phyloP scores from a whole-genome alignment of 139 green algal genomes.

The Raphidocelis subcapitata region DNA sequence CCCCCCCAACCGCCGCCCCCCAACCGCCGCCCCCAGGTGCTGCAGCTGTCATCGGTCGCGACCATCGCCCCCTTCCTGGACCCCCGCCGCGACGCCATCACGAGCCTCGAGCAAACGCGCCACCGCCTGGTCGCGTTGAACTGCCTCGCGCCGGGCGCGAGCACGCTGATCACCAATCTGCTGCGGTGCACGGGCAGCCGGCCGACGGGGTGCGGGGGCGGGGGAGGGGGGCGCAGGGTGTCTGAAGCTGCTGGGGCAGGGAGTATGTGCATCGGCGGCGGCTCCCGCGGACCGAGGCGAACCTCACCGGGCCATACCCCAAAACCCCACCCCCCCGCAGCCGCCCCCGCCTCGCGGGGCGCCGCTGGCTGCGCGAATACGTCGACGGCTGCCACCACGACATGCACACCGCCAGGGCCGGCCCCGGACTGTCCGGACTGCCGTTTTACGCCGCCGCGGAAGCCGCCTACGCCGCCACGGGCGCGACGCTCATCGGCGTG shows the following conservation, averaged over 20 bases:
- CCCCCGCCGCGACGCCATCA: constrained; percentile 59
- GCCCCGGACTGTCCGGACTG: constrained; percentile 14
- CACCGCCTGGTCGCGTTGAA: constrained; percentile 69
- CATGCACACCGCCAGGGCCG: constrained; percentile 8
- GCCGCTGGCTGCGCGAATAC: constrained; percentile 76
- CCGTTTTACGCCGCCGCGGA: constrained; percentile 18
- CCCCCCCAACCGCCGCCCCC: too few relatives aligned
- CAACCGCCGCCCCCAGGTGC: constrained; percentile 36
- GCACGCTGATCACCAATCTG: constrained; percentile 78
- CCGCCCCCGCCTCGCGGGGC: constrained; percentile 37
- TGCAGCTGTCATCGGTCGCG: constrained; percentile 46
- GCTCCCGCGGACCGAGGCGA: too few relatives aligned
- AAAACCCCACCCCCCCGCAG: too few relatives aligned
- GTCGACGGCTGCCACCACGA: constrained; percentile 59
- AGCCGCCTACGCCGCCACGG: constrained; percentile 43
- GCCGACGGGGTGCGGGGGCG: background rate
- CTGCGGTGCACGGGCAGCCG: constrained; percentile 29
- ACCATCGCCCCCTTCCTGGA: constrained; percentile 78
- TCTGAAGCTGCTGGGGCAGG: too few relatives aligned
- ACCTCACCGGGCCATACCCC: too few relatives aligned
- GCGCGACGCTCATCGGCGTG: constrained; percentile 40
- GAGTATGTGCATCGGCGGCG: too few relatives aligned
- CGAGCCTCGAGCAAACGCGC: constrained; percentile 69
- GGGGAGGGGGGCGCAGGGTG: background rate
- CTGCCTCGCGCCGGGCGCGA: constrained; percentile 71